phyloP scores from a whole-genome alignment of 202 grass and related monocot genomes.

The Setaria viridis region DNA sequence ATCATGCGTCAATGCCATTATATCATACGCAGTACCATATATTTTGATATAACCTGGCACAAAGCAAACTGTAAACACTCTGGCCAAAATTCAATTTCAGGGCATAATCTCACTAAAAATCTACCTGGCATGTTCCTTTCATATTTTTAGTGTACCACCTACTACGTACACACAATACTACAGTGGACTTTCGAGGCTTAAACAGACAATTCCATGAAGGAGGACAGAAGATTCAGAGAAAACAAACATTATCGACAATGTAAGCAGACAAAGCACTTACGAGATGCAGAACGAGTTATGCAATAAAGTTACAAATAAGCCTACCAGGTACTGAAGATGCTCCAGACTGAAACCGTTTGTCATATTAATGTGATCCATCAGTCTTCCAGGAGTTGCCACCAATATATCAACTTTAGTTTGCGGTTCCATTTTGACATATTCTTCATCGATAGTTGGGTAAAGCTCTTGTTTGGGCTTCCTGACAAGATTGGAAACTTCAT shows the following conservation, averaged over 20 bases:
- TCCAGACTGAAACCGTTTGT: conserved; percentile 95
- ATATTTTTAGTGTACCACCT: not conserved
- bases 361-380: conserved; percentile 98
- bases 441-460: conserved; percentile 68
- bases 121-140: not conserved
- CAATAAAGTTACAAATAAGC: conserved; percentile 14
- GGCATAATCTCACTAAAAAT: conserved; percentile 12
- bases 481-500: conserved; percentile 77
- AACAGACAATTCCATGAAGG: conserved; percentile 11
- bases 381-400: conserved; percentile 90
- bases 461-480: conserved; percentile 64
- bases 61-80: not conserved
- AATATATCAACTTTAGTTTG: conserved; percentile 89
- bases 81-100: not conserved
- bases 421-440: conserved; percentile 78
- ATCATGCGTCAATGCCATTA: not conserved
- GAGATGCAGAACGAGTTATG: not conserved
- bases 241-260: not conserved
- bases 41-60: not conserved
- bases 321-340: conserved; percentile 95
- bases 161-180: not conserved
- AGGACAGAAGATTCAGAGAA: not conserved
- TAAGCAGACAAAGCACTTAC: conserved; percentile 12
- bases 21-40: not conserved
- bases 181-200: conserved; percentile 9